Evolutionary conservation across 257 asterid genomes (phyloP).

Genomic region (Solanum phureja): DNA sequence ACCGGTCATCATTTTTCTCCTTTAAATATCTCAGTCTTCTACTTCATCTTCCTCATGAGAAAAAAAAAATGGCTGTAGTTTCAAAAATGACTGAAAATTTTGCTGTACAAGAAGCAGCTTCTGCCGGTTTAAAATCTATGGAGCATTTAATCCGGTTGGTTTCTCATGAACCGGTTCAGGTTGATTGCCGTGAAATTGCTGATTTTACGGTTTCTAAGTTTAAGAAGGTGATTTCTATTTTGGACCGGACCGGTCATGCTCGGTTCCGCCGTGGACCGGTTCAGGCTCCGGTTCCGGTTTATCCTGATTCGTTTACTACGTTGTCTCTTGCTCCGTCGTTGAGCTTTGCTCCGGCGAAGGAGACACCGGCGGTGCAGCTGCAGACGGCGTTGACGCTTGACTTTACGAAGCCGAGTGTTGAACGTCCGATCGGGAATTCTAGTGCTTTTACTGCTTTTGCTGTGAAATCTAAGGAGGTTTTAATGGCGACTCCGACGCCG

Average conservation of each 20-base stretch:
- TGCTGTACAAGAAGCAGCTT: constrained; percentile 58
- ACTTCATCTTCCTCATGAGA: not conserved
- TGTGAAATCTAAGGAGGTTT: constrained; percentile 12
- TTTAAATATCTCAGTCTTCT: constrained; percentile 12
- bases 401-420: constrained; percentile 26
- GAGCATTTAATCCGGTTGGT: constrained; percentile 51
- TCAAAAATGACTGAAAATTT: constrained; percentile 33
- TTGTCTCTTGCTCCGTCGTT: not conserved
- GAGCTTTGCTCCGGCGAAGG: constrained; percentile 6
- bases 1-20: not conserved
- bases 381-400: constrained; percentile 41
- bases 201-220: constrained; percentile 67
- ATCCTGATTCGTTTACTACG: constrained; percentile 1
- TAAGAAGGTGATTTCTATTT: constrained; percentile 23
- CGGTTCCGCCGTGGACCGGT: not conserved
- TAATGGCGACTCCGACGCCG: constrained; percentile 16
- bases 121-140: constrained; percentile 68
- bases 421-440: not conserved
- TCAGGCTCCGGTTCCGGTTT: not conserved
- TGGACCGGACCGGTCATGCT: constrained; percentile 22
- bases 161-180: constrained; percentile 21
- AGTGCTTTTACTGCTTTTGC: not conserved
- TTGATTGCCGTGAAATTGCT: constrained; percentile 53
- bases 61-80: constrained; percentile 32
- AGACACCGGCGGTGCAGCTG: not conserved